Evolutionary conservation across 352 stramenopile genomes (phyloP).

Genomic region (Globisporangium apiculatum): DNA sequence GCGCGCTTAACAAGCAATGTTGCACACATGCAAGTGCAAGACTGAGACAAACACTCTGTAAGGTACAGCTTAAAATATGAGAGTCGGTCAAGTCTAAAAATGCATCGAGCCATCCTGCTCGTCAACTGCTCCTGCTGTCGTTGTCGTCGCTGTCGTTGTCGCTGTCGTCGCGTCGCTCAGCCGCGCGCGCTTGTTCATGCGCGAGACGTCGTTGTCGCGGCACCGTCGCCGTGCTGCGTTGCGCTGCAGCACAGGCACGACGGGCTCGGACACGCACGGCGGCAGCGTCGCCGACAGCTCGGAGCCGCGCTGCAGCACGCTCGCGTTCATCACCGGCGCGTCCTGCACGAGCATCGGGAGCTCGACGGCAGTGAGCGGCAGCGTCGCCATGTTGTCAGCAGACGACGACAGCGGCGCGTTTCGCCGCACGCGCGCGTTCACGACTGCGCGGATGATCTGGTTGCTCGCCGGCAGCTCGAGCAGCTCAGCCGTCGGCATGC

Average conservation of each 20-base stretch:
- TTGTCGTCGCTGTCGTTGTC: conserved; percentile 15
- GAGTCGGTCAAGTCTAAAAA: too few relatives aligned
- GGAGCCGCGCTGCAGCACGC: conserved; percentile 51
- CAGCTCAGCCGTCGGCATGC: conserved; percentile 65
- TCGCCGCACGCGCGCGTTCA: conserved; percentile 74
- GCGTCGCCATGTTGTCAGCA: neutral
- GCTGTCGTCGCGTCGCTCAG: conserved; percentile 25
- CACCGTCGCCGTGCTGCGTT: conserved; percentile 58
- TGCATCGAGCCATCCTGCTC: too few relatives aligned
- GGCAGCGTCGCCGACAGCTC: conserved; percentile 31
- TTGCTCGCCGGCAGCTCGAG: conserved; percentile 78
- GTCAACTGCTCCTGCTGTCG: conserved; percentile 43
- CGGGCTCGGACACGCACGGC: conserved; percentile 52
- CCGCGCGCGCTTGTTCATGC: conserved; percentile 52
- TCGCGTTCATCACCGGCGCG: conserved; percentile 73
- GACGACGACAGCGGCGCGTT: conserved; percentile 17
- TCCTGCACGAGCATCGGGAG: conserved; percentile 47
- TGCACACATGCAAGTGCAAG: too few relatives aligned
- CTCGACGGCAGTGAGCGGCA: conserved; percentile 28
- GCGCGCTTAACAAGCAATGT: too few relatives aligned
- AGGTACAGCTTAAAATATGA: too few relatives aligned
- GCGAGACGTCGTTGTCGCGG: conserved; percentile 28
- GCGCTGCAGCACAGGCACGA: conserved; percentile 63
- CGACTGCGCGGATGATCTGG: conserved; percentile 80
- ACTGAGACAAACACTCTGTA: too few relatives aligned